Evolutionary conservation across 1,139 yeast species (phyloP).

Genomic region (Candida sp.): DNA sequence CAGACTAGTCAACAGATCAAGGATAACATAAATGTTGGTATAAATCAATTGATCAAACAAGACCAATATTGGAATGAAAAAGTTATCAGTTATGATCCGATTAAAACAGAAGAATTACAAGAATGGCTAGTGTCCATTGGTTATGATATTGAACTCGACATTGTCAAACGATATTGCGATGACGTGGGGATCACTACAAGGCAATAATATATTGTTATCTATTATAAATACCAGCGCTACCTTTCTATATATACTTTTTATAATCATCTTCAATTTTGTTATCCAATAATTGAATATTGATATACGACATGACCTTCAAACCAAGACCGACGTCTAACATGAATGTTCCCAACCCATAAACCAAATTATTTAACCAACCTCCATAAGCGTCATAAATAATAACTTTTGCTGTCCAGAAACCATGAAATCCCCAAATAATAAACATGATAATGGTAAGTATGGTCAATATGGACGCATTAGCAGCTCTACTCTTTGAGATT

Average conservation of each 20-base stretch:
- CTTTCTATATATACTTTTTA: slow-evolving; percentile 34
- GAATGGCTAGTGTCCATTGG: slow-evolving; percentile 14
- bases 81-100: slow-evolving; percentile 33
- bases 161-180: slow-evolving; percentile 26
- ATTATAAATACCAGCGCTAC: not conserved
- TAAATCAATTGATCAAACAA: slow-evolving; percentile 14
- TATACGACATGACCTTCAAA: slow-evolving; percentile 23
- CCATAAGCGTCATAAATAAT: slow-evolving; percentile 29
- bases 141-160: slow-evolving; percentile 15
- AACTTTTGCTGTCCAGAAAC: slow-evolving; percentile 34
- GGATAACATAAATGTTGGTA: slow-evolving; percentile 11
- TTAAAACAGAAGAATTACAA: slow-evolving; percentile 19
- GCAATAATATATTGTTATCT: slow-evolving; percentile 5
- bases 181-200: slow-evolving; percentile 21
- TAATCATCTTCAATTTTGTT: slow-evolving; percentile 42
- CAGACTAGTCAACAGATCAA: slow-evolving; percentile 5
- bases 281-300: slow-evolving; percentile 33
- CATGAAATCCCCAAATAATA: slow-evolving; percentile 27
- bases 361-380: slow-evolving; percentile 26
- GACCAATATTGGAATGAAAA: slow-evolving; percentile 21
- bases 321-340: slow-evolving; percentile 33
- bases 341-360: slow-evolving; percentile 39
- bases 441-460: slow-evolving; percentile 23
- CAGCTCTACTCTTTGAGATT: slow-evolving; percentile 35
- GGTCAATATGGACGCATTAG: slow-evolving; percentile 35